Conservation (phyloP, 2,329 filamentous ascomycete genomes). For the Ophiocordyceps unilateralis region DNA sequence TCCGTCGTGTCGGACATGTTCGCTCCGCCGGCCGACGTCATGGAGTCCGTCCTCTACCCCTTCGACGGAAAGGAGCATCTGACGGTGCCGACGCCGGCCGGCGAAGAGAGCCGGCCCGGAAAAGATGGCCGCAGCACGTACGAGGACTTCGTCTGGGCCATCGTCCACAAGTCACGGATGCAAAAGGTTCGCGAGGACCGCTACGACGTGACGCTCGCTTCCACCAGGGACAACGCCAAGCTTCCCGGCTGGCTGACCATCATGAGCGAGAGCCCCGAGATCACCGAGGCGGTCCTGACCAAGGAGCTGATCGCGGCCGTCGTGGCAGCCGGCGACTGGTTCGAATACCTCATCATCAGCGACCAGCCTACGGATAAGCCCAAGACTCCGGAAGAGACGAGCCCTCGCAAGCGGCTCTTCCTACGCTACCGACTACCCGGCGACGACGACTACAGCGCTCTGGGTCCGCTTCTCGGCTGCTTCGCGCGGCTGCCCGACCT, state of each 20-base stretch:
- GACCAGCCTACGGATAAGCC: slow-evolving; percentile 86
- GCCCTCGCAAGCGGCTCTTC: slow-evolving; percentile 72
- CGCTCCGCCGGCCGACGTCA: slow-evolving; percentile 47
- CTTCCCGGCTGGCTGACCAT: slow-evolving; percentile 79
- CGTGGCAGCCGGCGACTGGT: slow-evolving; percentile 54
- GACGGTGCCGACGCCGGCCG: slow-evolving; percentile 50
- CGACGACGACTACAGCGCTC: slow-evolving; percentile 41
- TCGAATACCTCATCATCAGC: slow-evolving; percentile 76
- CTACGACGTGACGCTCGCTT: slow-evolving; percentile 85
- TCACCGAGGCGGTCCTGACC: slow-evolving; percentile 75
- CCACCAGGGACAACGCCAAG: slow-evolving; percentile 83
- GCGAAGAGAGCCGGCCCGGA: slow-evolving; percentile 32
- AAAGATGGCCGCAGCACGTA: slow-evolving; percentile 50
- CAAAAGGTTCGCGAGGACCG: slow-evolving; percentile 76
- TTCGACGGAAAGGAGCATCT: slow-evolving; percentile 85
- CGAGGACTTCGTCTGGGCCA: slow-evolving; percentile 84
- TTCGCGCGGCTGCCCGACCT: slow-evolving; percentile 75
- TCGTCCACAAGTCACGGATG: slow-evolving; percentile 94
- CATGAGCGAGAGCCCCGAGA: slow-evolving; percentile 94
- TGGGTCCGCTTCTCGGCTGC: slow-evolving; percentile 61
- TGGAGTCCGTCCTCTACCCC: slow-evolving; percentile 65
- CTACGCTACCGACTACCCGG: slow-evolving; percentile 57
- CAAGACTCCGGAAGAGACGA: slow-evolving; percentile 64
- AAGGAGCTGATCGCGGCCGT: slow-evolving; percentile 73
- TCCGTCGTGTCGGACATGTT: slow-evolving; percentile 70